These are phyloP conservation scores for Ogataea henricii DNA, from an alignment of 805 yeast genomes.

Conservation along the genomic window DNA sequence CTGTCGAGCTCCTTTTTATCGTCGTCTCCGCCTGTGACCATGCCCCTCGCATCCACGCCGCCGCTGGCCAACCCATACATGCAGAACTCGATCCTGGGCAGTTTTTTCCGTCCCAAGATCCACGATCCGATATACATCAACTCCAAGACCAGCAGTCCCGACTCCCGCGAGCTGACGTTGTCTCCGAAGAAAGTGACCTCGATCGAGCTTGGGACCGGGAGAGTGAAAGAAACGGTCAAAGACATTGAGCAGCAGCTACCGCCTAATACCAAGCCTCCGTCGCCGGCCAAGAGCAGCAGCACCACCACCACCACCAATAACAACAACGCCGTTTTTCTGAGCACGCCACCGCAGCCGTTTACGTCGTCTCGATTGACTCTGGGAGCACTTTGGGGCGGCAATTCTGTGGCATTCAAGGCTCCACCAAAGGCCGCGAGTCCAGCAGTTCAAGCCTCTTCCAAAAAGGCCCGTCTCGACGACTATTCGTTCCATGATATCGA, in stretches of 20 bases:
- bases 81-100: constrained; percentile 17
- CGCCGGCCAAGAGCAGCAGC: constrained; percentile 15
- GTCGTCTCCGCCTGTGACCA: background rate
- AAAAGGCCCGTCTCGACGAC: background rate
- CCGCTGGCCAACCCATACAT: constrained; percentile 17
- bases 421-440: background rate
- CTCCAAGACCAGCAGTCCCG: background rate
- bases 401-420: background rate
- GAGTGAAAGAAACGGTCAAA: constrained; percentile 30
- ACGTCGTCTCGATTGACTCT: background rate
- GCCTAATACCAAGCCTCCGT: constrained; percentile 13
- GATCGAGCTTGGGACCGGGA: constrained; percentile 25
- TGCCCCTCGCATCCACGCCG: constrained; percentile 7
- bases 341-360: background rate
- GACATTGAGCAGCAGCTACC: constrained; percentile 27
- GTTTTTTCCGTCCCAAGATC: constrained; percentile 29
- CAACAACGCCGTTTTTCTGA: background rate
- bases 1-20: background rate
- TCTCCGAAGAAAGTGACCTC: constrained; percentile 22
- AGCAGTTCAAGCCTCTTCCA: background rate
- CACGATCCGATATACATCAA: constrained; percentile 28
- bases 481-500: constrained; percentile 24
- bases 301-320: too few relatives aligned
- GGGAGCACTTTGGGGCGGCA: constrained; percentile 4
- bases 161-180: constrained; percentile 10